phyloP scores from a whole-genome alignment of 2,329 filamentous ascomycete species.

The Monosporascus sp. region DNA sequence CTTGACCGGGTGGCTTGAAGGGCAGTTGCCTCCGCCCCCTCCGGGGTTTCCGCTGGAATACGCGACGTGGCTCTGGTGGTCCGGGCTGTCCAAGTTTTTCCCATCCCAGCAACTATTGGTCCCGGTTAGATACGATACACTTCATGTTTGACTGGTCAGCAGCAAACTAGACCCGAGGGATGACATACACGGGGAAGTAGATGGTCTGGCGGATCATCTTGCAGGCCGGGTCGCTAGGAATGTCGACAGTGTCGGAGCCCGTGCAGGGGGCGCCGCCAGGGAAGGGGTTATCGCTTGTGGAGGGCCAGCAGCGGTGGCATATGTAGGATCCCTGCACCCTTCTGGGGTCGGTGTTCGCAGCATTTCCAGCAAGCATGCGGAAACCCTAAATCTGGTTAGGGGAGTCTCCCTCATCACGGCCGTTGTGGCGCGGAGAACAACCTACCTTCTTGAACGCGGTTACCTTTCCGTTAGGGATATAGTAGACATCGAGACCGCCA shows the following conservation, averaged over 20 bases:
- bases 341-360: slow-evolving; percentile 34
- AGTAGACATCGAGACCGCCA: slow-evolving; percentile 39
- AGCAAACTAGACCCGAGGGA: slow-evolving; percentile 8
- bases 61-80: slow-evolving; percentile 42
- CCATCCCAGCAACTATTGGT: slow-evolving; percentile 43
- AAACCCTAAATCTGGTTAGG: slow-evolving; percentile 30
- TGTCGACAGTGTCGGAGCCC: slow-evolving; percentile 44
- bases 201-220: slow-evolving; percentile 50
- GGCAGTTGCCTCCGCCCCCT: slow-evolving; percentile 41
- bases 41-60: slow-evolving; percentile 32
- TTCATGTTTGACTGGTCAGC: slow-evolving; percentile 23
- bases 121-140: slow-evolving; percentile 8
- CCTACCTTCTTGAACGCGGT: slow-evolving; percentile 37
- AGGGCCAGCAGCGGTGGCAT: slow-evolving; percentile 44
- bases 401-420: not conserved
- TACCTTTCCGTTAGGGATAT: slow-evolving; percentile 37
- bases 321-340: slow-evolving; percentile 35
- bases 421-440: not conserved
- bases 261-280: slow-evolving; percentile 45
- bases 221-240: slow-evolving; percentile 39
- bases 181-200: slow-evolving; percentile 39
- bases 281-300: slow-evolving; percentile 40
- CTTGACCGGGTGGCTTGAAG: slow-evolving; percentile 39
- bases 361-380: slow-evolving; percentile 41
- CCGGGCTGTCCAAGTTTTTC: slow-evolving; percentile 41